Percentiles rank a stretch among this genome's conserved stretches.
Conservation (phyloP, 768 basidiomycete genomes). For the Mycena latifolia region DNA sequence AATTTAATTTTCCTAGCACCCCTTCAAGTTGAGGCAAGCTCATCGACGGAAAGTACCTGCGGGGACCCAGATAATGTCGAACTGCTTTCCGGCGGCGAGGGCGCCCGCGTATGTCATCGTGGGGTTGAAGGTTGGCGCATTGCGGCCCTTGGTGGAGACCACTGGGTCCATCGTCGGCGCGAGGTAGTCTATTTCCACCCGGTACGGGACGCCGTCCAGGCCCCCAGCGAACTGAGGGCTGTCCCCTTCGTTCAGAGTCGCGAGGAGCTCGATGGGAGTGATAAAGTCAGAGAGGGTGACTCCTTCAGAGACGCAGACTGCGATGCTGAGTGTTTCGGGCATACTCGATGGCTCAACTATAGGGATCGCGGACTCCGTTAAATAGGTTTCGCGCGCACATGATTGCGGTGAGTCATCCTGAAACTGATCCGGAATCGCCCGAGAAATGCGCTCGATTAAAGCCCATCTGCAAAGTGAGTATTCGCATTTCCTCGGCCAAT, state of each 20-base stretch:
- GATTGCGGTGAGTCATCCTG: no score
- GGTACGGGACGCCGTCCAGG: slow-evolving; percentile 26
- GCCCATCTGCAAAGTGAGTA: no score
- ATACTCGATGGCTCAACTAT: no score
- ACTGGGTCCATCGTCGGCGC: slow-evolving; percentile 29
- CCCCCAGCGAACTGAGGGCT: slow-evolving; percentile 1
- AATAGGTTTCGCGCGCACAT: no score
- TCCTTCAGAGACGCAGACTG: slow-evolving; percentile 28
- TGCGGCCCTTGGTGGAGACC: slow-evolving; percentile 13
- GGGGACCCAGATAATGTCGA: slow-evolving; percentile 36
- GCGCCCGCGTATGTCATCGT: slow-evolving; percentile 33
- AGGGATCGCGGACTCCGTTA: no score
- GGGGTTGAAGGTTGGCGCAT: slow-evolving; percentile 27
- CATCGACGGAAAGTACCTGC: slow-evolving; percentile 34
- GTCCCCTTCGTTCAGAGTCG: slow-evolving; percentile 22
- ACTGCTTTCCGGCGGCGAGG: slow-evolving; percentile 29
- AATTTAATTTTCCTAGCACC: no score
- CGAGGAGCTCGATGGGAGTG: slow-evolving; percentile 26
- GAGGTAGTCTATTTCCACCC: slow-evolving; percentile 28
- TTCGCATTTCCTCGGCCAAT: no score
- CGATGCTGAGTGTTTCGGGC: slow-evolving; percentile 28
- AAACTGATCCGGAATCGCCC: no score
- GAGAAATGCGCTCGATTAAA: no score
- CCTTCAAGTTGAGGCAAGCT: no score
- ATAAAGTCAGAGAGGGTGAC: slow-evolving; percentile 37